Base-by-base conservation (phyloP, 495 filamentous ascomycete genomes). In the Daldinia decipiens region DNA sequence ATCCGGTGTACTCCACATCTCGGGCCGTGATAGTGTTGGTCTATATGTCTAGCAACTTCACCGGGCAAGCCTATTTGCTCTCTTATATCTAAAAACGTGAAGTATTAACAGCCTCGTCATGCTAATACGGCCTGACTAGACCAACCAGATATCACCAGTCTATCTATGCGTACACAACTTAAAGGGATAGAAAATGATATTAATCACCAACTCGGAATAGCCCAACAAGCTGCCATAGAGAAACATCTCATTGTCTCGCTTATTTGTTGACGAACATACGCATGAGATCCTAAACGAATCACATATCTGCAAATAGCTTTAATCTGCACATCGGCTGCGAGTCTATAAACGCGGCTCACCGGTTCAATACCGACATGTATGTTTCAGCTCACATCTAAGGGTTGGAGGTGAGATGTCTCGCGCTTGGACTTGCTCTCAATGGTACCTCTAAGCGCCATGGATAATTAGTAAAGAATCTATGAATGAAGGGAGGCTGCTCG, bases 341-440 rank as follows among this genome's bases (percentile, higher is more conserved):
- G 19, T 60, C 51, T 38, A 26, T 40, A 38, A 62, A 52, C 59
- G 68, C 17, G 59, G 55, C 59, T 64, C 50, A 72, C 64, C 55
- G 47, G 59, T 47, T 12, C 59, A 47, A 64, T 68, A 64, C 50
- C 55, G 47, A 50, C 54, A 64, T 67, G 59, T 52, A 67, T 67
- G 69, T 72, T 72, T 67, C 59, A 72, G 63, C 53, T 47, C 19
- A 52, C 27, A 39, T 32, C 17, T 21, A 11, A 21, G 17, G 17
- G 15, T 15, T 39, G 19, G 32, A 39, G 26, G 38, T 26, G 21
- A 15, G 12, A 43, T 53, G 54, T 21, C 59, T 50, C 21, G 36
- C 36, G 31, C 43, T 45, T 59, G 17, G 58, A 54, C 27, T 52
- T 58, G 21, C 40, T 56, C 52, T 32, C 39, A 51, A 45, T 15